These are phyloP conservation scores for Afroboletus lepidellus DNA, from an alignment of 1,284 basidiomycete species.

Conservation along the genomic window DNA sequence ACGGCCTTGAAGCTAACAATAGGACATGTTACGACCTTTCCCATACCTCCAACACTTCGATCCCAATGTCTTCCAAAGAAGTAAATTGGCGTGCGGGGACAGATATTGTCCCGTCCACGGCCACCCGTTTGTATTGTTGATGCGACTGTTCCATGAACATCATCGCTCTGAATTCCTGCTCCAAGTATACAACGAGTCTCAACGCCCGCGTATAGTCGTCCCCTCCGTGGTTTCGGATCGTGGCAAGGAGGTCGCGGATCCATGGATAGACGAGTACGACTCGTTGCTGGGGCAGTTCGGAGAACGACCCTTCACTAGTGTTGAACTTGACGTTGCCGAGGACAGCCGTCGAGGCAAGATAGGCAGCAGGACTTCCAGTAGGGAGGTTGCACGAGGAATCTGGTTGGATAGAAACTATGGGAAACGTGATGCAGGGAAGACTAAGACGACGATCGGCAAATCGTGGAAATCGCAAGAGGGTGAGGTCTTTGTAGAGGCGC, in stretches of 20 bases:
- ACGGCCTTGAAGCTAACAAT: too few species aligned
- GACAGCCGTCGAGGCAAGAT: neutral
- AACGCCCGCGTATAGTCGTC: neutral
- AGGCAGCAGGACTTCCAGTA: neutral
- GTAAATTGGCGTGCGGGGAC: neutral
- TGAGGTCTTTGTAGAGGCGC: neutral
- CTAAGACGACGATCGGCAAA: neutral
- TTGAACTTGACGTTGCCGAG: neutral
- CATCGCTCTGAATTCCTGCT: constrained; percentile 8
- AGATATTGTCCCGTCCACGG: neutral
- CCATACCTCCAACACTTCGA: neutral
- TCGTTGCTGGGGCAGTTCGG: too few species aligned
- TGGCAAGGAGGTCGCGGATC: constrained; percentile 3
- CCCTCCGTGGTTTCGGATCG: neutral
- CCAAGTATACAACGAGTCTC: constrained; percentile 2
- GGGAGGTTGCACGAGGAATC: neutral
- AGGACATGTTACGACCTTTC: neutral
- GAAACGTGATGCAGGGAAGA: constrained; percentile 1
- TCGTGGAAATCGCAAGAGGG: neutral
- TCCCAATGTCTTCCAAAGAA: neutral
- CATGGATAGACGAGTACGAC: constrained; percentile 6
- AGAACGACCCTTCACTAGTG: neutral
- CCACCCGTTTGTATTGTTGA: neutral
- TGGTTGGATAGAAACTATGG: neutral
- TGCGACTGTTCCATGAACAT: neutral